Percentiles rank a stretch among this genome's conserved stretches.
These are phyloP conservation scores for Gossypium anomalum DNA, from an alignment of 345 rosid species.

Conservation along the genomic window DNA sequence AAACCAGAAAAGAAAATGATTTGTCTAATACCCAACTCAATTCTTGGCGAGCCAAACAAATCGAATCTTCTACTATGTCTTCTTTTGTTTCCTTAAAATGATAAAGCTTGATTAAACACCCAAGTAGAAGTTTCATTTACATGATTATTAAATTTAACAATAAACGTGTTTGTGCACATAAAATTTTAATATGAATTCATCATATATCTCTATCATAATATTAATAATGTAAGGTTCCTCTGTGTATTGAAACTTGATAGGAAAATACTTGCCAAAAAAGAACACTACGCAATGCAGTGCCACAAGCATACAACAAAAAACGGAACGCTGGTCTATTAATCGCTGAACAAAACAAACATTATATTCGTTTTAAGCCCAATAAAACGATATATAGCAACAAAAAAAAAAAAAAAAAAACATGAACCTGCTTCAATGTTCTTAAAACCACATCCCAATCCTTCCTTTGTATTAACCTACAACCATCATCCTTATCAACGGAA, in stretches of 20 bases:
- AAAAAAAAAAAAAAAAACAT: neutral
- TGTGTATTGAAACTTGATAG: neutral
- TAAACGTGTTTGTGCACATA: too few species aligned
- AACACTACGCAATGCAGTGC: neutral
- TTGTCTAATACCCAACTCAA: too few species aligned
- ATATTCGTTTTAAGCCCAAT: conserved; percentile 4
- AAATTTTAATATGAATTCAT: too few species aligned
- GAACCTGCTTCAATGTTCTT: neutral
- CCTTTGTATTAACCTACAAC: neutral
- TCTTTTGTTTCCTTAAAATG: too few species aligned
- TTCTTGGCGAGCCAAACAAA: too few species aligned
- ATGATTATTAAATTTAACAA: too few species aligned
- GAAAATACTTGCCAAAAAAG: neutral
- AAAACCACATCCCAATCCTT: neutral
- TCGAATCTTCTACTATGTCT: too few species aligned
- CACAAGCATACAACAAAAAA: neutral
- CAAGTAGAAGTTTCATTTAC: too few species aligned
- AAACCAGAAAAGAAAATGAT: too few species aligned
- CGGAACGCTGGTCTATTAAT: neutral
- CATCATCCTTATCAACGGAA: neutral
- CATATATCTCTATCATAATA: too few species aligned
- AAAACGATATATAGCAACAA: neutral
- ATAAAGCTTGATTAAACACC: too few species aligned
- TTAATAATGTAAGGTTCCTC: too few species aligned
- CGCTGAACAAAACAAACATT: neutral